phyloP scores from a whole-genome alignment of 495 filamentous ascomycete species.

The Penicillium fimorum region DNA sequence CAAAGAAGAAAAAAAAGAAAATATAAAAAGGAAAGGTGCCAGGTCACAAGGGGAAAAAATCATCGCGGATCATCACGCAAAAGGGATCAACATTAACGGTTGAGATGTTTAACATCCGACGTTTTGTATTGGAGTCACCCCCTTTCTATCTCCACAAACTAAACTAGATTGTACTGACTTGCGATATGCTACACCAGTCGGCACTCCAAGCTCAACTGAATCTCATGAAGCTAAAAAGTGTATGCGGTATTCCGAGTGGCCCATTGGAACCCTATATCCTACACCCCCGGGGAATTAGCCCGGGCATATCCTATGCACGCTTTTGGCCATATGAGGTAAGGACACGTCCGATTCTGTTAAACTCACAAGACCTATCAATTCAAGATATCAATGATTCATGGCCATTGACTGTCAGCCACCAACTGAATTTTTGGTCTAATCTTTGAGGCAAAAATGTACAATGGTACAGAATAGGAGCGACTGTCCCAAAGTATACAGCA shows the following conservation, averaged over 20 bases:
- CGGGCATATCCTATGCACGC: slow-evolving; percentile 8
- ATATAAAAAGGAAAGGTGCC: slow-evolving; percentile 6
- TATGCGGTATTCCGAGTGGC: slow-evolving; percentile 13
- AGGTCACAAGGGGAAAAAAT: slow-evolving; percentile 11
- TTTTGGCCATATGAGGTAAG: slow-evolving; percentile 12
- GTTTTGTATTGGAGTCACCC: slow-evolving; percentile 4
- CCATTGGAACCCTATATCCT: slow-evolving; percentile 11
- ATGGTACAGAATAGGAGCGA: background rate
- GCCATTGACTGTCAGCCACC: background rate
- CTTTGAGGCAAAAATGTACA: background rate
- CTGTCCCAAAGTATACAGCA: background rate
- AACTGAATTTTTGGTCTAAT: background rate
- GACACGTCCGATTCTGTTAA: slow-evolving; percentile 1
- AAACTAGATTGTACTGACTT: too few species aligned
- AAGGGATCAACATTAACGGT: slow-evolving; percentile 24
- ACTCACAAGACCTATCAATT: background rate
- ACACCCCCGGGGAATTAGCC: slow-evolving; percentile 16
- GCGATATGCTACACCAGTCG: too few species aligned
- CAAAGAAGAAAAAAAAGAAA: background rate
- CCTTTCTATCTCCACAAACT: background rate
- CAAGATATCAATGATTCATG: background rate
- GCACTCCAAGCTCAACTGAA: background rate
- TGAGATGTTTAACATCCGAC: slow-evolving; percentile 7
- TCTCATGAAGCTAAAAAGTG: slow-evolving; percentile 4
- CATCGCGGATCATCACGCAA: slow-evolving; percentile 16